Evolutionary conservation across 176 grass and related monocot genomes (phyloP), one percentile per base, ranked within the genome.

Genomic region (Bothriochloa decipiens): DNA sequence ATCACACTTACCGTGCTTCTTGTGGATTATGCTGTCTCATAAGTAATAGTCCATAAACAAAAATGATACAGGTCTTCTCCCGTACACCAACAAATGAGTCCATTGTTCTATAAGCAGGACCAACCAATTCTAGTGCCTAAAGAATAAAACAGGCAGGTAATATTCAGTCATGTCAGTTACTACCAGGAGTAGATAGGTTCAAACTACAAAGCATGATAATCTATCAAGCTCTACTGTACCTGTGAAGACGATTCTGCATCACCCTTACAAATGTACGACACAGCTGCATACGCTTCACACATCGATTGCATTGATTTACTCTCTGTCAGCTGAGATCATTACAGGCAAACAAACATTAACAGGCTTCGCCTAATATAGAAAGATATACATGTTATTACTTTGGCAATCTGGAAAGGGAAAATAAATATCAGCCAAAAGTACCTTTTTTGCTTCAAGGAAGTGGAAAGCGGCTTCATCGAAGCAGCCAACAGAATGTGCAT

Each of bases 21-120:
- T 97, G 95, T 60, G 86, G 88, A 94, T 97, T 97, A 71, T 97
- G 92, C 61, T 97, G 95, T 83, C 92, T 94, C 95, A 97, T 97
- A 78, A 97, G 88, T 75, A 97, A 72, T 76, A 97, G 95, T 46
- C 95, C 90, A 49, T 97, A 97, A 87, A 92, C 95, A 92, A 97
- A 97, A 75, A 94, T 89, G 27, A 97, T 91, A 78, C 95, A 97
- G 77, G 95, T 97, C 85, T 97, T 97, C 88, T 97, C 95, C 86
- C 90, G 86, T 58, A 97, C 92, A 3, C 92, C 95, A 72, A 94
- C 90, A 91, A 97, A 97, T 68, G 95, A 97, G 70, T 97, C 95
- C 92, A 97, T 94, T 70, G 89, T 89, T 83, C 90, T 91, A 86
- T 89, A 97, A 80, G 89, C 90, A 79, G 95, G 95, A 67, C 92